Evolutionary conservation across 2,329 filamentous ascomycete species (phyloP).

Genomic region (Diaporthe sp.): DNA sequence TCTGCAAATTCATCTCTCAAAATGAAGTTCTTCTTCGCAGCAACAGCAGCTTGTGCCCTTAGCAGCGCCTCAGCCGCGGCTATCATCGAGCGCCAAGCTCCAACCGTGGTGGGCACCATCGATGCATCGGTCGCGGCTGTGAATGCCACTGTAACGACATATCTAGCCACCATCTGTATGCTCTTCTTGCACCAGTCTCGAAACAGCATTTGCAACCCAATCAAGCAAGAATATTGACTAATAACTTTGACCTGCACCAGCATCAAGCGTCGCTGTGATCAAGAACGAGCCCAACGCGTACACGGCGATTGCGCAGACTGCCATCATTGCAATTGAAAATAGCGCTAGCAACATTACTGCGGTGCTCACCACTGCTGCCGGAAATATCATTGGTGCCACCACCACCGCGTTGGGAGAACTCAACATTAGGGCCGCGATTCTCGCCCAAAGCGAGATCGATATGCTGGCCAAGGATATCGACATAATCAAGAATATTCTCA

Average conservation of each 20-base stretch:
- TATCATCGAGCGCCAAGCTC: not conserved
- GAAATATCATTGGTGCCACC: not conserved
- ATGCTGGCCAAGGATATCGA: not conserved
- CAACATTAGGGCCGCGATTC: not conserved
- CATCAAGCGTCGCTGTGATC: not conserved
- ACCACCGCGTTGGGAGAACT: not conserved
- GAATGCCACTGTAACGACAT: not conserved
- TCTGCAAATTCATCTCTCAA: not conserved
- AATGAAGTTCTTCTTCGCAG: constrained; percentile 13
- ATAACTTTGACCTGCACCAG: not conserved
- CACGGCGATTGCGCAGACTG: not conserved
- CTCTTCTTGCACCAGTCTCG: too few species aligned
- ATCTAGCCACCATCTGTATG: not conserved
- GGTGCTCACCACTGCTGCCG: not conserved
- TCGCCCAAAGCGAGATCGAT: not conserved
- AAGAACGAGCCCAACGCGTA: not conserved
- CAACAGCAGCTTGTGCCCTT: not conserved
- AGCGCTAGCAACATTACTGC: not conserved
- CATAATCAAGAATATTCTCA: not conserved
- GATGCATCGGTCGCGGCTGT: not conserved
- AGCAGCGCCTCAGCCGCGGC: not conserved
- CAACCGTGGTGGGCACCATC: constrained; percentile 5
- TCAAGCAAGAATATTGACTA: not conserved
- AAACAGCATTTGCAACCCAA: not conserved
- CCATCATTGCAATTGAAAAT: not conserved